Conservation (phyloP, 352 stramenopile species). For the Phytophthora idaei region DNA sequence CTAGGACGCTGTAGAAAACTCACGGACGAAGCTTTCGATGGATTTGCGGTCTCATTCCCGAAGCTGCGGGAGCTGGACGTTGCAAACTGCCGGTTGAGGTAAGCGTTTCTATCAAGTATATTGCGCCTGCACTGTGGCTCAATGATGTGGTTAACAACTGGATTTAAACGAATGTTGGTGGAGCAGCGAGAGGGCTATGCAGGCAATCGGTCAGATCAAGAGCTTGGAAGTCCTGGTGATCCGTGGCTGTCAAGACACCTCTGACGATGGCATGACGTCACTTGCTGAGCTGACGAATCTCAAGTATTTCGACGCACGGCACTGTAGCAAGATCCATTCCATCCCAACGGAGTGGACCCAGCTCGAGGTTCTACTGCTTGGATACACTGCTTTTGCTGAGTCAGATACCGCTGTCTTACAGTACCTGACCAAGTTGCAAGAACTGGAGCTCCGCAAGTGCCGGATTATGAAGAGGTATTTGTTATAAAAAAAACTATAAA, state of each 20-base stretch:
- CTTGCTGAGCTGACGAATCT: conserved; percentile 42
- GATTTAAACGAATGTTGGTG: not conserved
- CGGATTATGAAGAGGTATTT: conserved; percentile 71
- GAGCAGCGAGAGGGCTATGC: conserved; percentile 38
- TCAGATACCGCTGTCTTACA: conserved; percentile 63
- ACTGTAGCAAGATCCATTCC: conserved; percentile 63
- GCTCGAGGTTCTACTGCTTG: conserved; percentile 62
- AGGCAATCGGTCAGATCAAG: conserved; percentile 39
- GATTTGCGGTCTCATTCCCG: conserved; percentile 45
- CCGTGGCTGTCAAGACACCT: conserved; percentile 48
- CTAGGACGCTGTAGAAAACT: conserved; percentile 62
- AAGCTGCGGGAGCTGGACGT: conserved; percentile 57
- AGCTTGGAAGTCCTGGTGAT: conserved; percentile 51
- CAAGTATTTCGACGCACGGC: conserved; percentile 72
- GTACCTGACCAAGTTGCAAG: conserved; percentile 50
- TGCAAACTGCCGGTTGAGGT: conserved; percentile 59
- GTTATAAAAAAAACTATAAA: not conserved
- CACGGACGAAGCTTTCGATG: conserved; percentile 53
- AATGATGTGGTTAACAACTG: not conserved
- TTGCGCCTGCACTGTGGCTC: not conserved
- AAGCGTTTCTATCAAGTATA: not conserved
- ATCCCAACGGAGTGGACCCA: conserved; percentile 59
- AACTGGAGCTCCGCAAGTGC: conserved; percentile 74
- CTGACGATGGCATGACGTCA: conserved; percentile 37
- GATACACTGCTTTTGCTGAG: conserved; percentile 67